A percentile compares a stretch with the other conserved stretches of the same genome.
phyloP scores from a whole-genome alignment of 2,329 filamentous ascomycete species.

The Sporothrix schenckii region DNA sequence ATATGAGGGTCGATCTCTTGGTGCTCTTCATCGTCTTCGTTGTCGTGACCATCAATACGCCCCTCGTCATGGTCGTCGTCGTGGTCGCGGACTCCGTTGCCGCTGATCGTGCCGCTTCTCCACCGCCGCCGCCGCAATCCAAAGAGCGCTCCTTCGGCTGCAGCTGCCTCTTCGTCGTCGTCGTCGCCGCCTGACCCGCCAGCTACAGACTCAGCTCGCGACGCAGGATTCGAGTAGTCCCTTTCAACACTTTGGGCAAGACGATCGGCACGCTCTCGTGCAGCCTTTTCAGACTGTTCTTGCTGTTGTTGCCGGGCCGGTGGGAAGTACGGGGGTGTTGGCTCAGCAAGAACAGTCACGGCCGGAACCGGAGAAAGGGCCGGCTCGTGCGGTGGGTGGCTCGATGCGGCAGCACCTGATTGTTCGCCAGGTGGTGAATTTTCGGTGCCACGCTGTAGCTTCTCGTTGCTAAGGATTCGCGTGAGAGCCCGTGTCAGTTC shows the following conservation, averaged over 20 bases:
- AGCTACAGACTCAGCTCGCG: constrained; percentile 40
- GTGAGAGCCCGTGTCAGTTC: constrained; percentile 35
- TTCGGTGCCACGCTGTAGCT: neutral
- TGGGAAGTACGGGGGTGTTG: constrained; percentile 34
- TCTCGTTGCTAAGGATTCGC: constrained; percentile 33
- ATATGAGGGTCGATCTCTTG: constrained; percentile 28
- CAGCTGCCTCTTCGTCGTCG: constrained; percentile 1
- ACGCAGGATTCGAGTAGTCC: constrained; percentile 40
- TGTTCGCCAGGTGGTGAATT: neutral
- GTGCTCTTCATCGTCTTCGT: constrained; percentile 14
- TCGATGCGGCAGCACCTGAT: neutral
- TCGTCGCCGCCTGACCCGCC: constrained; percentile 32
- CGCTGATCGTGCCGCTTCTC: neutral
- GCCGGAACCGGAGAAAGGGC: neutral
- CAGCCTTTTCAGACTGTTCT: constrained; percentile 42
- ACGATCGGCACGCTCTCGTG: constrained; percentile 44
- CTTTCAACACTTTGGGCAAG: constrained; percentile 43
- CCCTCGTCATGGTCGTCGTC: neutral
- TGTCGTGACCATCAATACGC: constrained; percentile 23
- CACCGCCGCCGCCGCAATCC: constrained; percentile 20
- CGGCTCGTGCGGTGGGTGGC: neutral
- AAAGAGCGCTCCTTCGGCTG: constrained; percentile 2
- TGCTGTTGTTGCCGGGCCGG: constrained; percentile 33
- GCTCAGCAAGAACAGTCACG: constrained; percentile 9
- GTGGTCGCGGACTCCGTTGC: neutral